Evolutionary conservation across 2,329 filamentous ascomycete genomes (phyloP).

Genomic region (Colletotrichum lentis): DNA sequence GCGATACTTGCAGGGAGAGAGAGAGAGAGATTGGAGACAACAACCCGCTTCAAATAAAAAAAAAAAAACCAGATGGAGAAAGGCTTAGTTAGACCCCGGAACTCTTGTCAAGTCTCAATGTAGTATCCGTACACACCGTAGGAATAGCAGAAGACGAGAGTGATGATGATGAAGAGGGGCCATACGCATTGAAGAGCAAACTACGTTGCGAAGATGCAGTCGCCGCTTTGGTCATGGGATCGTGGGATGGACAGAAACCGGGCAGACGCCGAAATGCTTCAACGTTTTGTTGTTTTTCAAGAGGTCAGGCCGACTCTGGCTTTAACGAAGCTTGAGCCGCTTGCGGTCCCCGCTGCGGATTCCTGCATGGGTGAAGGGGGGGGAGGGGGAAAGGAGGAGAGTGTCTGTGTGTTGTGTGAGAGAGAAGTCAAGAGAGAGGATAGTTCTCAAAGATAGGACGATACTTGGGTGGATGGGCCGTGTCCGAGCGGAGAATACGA

Average conservation of each 20-base stretch:
- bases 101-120: slow-evolving; percentile 1
- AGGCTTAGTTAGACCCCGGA: too few relatives aligned
- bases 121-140: too few relatives aligned
- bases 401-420: too few relatives aligned
- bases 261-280: slow-evolving; percentile 25
- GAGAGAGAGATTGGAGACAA: not conserved
- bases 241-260: slow-evolving; percentile 12
- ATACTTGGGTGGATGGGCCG: not conserved
- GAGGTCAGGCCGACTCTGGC: slow-evolving; percentile 13
- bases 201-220: not conserved
- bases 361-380: slow-evolving; percentile 11
- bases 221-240: slow-evolving; percentile 9
- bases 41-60: not conserved
- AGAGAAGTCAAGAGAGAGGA: not conserved
- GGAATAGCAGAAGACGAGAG: not conserved
- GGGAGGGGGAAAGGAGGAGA: too few relatives aligned
- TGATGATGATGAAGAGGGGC: not conserved
- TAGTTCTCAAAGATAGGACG: not conserved
- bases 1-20: not conserved
- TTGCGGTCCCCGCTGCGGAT: slow-evolving; percentile 23
- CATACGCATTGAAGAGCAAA: not conserved
- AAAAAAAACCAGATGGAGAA: not conserved
- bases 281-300: slow-evolving; percentile 19
- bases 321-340: slow-evolving; percentile 36
- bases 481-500: not conserved